Evolutionary conservation across 2,329 filamentous ascomycete genomes (phyloP).

Genomic region (Colletotrichum spaethianum): DNA sequence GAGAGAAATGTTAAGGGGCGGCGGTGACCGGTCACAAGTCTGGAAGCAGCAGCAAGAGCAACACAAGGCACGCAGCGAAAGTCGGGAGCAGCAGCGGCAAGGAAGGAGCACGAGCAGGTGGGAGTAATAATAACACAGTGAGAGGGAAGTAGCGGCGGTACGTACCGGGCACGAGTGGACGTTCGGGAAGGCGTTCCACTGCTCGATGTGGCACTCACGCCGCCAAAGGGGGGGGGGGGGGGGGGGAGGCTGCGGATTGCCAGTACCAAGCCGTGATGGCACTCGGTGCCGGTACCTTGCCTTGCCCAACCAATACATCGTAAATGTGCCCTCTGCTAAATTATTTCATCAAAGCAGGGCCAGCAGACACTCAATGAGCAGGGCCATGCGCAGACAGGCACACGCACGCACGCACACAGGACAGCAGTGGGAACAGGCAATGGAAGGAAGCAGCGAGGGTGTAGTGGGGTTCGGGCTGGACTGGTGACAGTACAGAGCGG

Average conservation of each 20-base stretch:
- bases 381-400: not conserved
- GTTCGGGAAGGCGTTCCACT: not conserved
- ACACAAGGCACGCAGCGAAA: not conserved
- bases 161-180: conserved; percentile 2
- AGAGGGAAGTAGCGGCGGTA: conserved; percentile 7
- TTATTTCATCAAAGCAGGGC: not conserved
- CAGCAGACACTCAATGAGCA: not conserved
- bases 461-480: conserved; percentile 36
- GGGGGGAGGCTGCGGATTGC: not conserved
- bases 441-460: conserved; percentile 29
- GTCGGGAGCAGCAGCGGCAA: conserved; percentile 2
- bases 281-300: not conserved
- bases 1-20: conserved; percentile 22
- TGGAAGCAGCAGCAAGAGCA: conserved; percentile 32
- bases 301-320: not conserved
- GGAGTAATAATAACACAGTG: conserved; percentile 30
- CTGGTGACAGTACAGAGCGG: conserved; percentile 26
- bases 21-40: conserved; percentile 34
- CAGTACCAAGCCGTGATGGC: conserved; percentile 15
- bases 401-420: not conserved
- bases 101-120: conserved; percentile 25
- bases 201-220: conserved; percentile 2
- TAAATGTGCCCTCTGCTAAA: not conserved
- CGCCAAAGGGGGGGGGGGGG: not conserved
- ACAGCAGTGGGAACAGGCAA: not conserved